Conservation (phyloP, 768 basidiomycete genomes). For the Leucocoprinus sp. region DNA sequence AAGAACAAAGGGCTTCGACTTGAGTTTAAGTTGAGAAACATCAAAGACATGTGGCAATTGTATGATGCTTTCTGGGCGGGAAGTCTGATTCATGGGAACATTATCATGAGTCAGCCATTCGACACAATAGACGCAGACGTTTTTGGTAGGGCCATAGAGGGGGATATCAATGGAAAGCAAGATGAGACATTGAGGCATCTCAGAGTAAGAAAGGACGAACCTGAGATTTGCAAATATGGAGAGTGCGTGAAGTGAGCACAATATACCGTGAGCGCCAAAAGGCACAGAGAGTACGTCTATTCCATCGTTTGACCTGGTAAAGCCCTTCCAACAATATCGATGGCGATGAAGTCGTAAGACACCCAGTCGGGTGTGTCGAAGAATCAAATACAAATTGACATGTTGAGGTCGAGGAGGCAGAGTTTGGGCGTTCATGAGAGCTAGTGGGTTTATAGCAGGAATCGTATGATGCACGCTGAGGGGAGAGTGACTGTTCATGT, state of each 20-base stretch:
- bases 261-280: constrained; percentile 7
- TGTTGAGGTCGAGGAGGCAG: constrained; percentile 7
- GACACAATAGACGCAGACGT: neutral
- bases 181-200: constrained; percentile 7
- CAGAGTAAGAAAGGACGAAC: neutral
- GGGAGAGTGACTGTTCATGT: constrained; percentile 6
- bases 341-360: neutral
- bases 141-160: neutral
- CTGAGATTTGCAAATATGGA: constrained; percentile 9
- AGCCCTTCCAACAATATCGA: constrained; percentile 6
- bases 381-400: constrained; percentile 9
- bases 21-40: constrained; percentile 12
- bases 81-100: constrained; percentile 8
- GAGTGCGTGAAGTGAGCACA: constrained; percentile 6
- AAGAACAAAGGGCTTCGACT: constrained; percentile 9
- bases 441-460: neutral
- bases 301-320: constrained; percentile 8
- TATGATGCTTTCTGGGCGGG: constrained; percentile 9
- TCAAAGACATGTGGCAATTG: constrained; percentile 10
- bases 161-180: neutral
- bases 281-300: neutral
- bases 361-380: constrained; percentile 6
- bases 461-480: constrained; percentile 9
- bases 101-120: neutral
- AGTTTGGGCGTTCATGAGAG: constrained; percentile 5